Evolutionary conservation across 148 eudicot genomes (phyloP), one percentile per base, ranked within the genome.

Genomic region (Amaranthus hypochondriacus): DNA sequence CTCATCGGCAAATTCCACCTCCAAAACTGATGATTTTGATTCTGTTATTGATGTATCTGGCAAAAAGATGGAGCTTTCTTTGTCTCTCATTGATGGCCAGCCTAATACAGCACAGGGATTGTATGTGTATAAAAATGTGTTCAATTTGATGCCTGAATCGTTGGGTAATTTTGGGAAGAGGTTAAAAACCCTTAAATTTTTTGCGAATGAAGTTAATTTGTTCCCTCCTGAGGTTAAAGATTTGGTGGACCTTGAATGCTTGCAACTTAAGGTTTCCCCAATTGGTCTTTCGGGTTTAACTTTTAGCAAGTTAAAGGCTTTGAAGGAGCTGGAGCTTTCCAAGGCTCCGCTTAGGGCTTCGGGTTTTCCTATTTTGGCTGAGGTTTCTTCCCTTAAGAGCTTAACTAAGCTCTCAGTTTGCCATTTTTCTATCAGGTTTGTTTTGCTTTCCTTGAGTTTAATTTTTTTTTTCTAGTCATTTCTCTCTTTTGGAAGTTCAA

Each of bases 401-500:
- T 82, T 92, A 74, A 87, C 96, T 1, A 90, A 77, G 80, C 88
- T 92, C 47, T 86, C 92, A 56, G 89, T 92, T 67, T 92, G 96
- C 82, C 93, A 90, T 78, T 92, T 89, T 73, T 89, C 98, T 5
- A 90, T 92, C 59, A 87, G 98, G 98, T 90, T 66, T 46, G 70
- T 52, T 46, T 43, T 51, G 15, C 14, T 59, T 18, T 44, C 9
- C 46, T 47, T 28, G 28, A 4, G 48, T 39, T 48, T 48, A 46
- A 49, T 9, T 4, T 4, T 6, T 39, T 18, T 44, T 63, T 56
- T n/a, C n/a, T 18, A 21, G 9, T 57, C 8, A 15, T 69, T n/a
- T 53, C 53, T 53, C 15, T 12, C 42, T 18, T 14, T 28, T 28
- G 39, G 39, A 28, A 28, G 39, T 28, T 28, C 39, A 28, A 28